A percentile compares a stretch with the other conserved stretches of the same genome.
phyloP scores from a whole-genome alignment of 1,284 basidiomycete species.

The Papiliotrema fonsecae region DNA sequence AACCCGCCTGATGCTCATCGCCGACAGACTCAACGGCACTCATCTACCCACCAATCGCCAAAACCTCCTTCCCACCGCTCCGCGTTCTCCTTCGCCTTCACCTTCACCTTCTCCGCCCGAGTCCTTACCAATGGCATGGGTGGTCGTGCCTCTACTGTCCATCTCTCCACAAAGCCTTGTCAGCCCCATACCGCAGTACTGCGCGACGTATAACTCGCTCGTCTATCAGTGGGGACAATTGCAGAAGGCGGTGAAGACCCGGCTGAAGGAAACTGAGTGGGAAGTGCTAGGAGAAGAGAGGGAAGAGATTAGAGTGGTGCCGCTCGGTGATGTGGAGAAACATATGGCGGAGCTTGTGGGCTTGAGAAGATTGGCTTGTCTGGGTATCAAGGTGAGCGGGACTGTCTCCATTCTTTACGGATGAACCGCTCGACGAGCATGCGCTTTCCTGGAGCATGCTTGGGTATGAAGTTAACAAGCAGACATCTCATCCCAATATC shows the following conservation, averaged over 20 bases:
- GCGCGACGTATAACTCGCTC: constrained; percentile 42
- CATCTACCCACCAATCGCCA: background rate
- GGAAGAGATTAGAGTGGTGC: constrained; percentile 56
- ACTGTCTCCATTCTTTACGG: no score
- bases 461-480: background rate
- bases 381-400: constrained; percentile 63
- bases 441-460: constrained; percentile 1
- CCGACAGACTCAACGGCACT: constrained; percentile 35
- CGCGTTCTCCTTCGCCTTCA: constrained; percentile 12
- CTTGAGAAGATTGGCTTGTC: constrained; percentile 62
- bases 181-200: constrained; percentile 35
- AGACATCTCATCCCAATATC: constrained; percentile 31
- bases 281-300: constrained; percentile 14
- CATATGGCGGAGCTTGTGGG: constrained; percentile 61
- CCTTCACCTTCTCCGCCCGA: background rate
- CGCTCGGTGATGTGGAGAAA: constrained; percentile 66
- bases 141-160: constrained; percentile 35
- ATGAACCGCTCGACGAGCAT: no score
- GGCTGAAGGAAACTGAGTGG: constrained; percentile 12
- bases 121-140: constrained; percentile 19
- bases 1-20: constrained; percentile 26
- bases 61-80: constrained; percentile 28
- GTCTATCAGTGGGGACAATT: constrained; percentile 34
- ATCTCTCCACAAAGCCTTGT: constrained; percentile 38
- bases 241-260: constrained; percentile 17